Conservation (phyloP, 495 filamentous ascomycete genomes). For the Hypoxylon cercidicola region DNA sequence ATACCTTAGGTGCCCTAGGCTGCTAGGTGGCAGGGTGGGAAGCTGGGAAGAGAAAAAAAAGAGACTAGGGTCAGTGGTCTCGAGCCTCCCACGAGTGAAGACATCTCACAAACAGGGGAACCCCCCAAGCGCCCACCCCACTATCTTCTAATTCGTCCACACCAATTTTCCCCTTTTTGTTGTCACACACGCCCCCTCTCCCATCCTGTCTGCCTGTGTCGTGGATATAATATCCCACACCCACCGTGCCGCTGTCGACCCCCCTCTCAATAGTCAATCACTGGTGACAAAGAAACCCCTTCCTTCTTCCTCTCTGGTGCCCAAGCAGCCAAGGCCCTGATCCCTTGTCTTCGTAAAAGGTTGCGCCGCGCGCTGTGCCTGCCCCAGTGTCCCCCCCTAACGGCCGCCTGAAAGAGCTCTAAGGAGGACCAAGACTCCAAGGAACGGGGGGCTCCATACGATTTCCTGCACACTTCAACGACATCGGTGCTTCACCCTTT, state of each 20-base stretch:
- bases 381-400: conserved; percentile 13
- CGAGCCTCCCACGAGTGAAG: conserved; percentile 29
- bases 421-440: conserved; percentile 12
- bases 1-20: background rate
- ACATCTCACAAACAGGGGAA: conserved; percentile 22
- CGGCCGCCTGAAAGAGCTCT: conserved; percentile 17
- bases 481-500: conserved; percentile 44
- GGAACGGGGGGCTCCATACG: conserved; percentile 32
- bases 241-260: conserved; percentile 22
- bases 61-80: conserved; percentile 11
- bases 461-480: conserved; percentile 38
- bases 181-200: conserved; percentile 14
- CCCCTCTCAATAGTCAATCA: conserved; percentile 24
- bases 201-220: too few species aligned
- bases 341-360: conserved; percentile 32
- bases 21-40: background rate
- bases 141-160: conserved; percentile 25
- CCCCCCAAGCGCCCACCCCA: conserved; percentile 26
- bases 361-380: conserved; percentile 35
- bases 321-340: conserved; percentile 34
- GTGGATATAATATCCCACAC: conserved; percentile 5
- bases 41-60: conserved; percentile 9
- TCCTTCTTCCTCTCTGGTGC: conserved; percentile 30
- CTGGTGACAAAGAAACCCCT: conserved; percentile 29
- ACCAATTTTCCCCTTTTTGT: conserved; percentile 28